phyloP scores from a whole-genome alignment of 139 green algal species.

The Chlorella sp. region DNA sequence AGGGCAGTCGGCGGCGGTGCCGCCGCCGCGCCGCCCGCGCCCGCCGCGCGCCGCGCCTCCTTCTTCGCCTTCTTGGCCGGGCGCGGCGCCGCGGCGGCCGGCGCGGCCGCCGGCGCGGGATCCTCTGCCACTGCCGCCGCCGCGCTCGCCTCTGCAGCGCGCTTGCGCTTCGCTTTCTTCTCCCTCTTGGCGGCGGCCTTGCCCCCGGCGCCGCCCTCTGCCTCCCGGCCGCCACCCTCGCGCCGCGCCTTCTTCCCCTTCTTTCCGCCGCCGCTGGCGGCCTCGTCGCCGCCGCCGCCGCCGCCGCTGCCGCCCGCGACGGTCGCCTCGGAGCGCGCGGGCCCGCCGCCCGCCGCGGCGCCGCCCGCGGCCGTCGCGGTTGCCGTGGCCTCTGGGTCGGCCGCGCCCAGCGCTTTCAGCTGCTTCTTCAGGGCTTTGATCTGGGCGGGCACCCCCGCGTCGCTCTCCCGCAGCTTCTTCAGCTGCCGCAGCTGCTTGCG shows the following conservation, averaged over 20 bases:
- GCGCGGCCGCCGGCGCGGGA: neutral
- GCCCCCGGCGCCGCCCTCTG: neutral
- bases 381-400: neutral
- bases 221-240: no score
- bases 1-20: constrained; percentile 8
- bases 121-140: neutral
- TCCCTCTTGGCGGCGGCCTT: constrained; percentile 9
- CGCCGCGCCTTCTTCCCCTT: constrained; percentile 34
- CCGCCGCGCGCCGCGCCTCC: constrained; percentile 20
- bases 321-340: neutral
- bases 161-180: constrained; percentile 28
- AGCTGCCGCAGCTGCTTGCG: constrained; percentile 26
- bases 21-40: neutral
- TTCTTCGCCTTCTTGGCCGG: constrained; percentile 33
- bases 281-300: constrained; percentile 8
- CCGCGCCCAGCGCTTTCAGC: constrained; percentile 14
- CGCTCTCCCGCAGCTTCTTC: constrained; percentile 23
- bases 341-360: neutral
- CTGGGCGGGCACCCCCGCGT: constrained; percentile 4
- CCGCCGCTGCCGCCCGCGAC: neutral
- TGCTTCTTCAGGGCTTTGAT: constrained; percentile 24
- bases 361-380: neutral
- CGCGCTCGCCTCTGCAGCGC: no score
- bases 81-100: neutral
- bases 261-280: neutral